A percentile compares a stretch with the other conserved stretches of the same genome.
These are phyloP conservation scores for Scheffersomyces stipitis DNA, from an alignment of 805 yeast species.

Conservation along the genomic window DNA sequence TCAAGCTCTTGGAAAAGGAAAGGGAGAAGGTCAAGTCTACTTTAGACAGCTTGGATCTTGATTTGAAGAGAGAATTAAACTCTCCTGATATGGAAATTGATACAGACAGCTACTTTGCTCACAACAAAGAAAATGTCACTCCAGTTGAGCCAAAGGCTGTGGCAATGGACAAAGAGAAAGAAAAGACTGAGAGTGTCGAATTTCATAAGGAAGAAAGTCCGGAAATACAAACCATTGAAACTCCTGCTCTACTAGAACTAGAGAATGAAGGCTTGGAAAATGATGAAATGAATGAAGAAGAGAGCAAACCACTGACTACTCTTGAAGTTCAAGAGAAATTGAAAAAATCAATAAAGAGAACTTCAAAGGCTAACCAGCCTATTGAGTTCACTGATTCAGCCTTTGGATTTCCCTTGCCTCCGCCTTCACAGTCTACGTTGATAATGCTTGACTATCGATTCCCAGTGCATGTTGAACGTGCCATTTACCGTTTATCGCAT, in stretches of 20 bases:
- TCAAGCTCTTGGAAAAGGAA: slow-evolving; percentile 11
- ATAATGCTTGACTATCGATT: slow-evolving; percentile 82
- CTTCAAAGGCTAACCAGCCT: slow-evolving; percentile 46
- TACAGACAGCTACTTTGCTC: not conserved
- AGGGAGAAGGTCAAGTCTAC: slow-evolving; percentile 1
- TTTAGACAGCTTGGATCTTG: not conserved
- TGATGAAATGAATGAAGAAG: slow-evolving; percentile 10
- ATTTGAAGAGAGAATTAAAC: not conserved
- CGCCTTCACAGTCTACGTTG: slow-evolving; percentile 71
- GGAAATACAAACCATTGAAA: slow-evolving; percentile 8
- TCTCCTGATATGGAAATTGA: not conserved
- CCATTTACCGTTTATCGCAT: slow-evolving; percentile 89
- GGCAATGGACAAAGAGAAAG: slow-evolving; percentile 7
- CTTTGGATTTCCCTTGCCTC: slow-evolving; percentile 85
- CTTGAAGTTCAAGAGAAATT: slow-evolving; percentile 44
- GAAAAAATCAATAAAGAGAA: slow-evolving; percentile 40
- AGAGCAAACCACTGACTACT: slow-evolving; percentile 31
- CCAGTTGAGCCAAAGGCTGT: slow-evolving; percentile 8
- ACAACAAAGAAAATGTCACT: not conserved
- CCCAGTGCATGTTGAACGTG: slow-evolving; percentile 95
- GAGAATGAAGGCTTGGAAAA: slow-evolving; percentile 8
- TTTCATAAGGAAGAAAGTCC: slow-evolving; percentile 4
- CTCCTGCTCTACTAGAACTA: too few species aligned
- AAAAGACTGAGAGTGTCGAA: slow-evolving; percentile 5
- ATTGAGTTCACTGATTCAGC: slow-evolving; percentile 68